Percentiles rank a stretch among this genome's conserved stretches.
Evolutionary conservation across 2,329 filamentous ascomycete genomes (phyloP).

Genomic region (Sarocladium strictum): DNA sequence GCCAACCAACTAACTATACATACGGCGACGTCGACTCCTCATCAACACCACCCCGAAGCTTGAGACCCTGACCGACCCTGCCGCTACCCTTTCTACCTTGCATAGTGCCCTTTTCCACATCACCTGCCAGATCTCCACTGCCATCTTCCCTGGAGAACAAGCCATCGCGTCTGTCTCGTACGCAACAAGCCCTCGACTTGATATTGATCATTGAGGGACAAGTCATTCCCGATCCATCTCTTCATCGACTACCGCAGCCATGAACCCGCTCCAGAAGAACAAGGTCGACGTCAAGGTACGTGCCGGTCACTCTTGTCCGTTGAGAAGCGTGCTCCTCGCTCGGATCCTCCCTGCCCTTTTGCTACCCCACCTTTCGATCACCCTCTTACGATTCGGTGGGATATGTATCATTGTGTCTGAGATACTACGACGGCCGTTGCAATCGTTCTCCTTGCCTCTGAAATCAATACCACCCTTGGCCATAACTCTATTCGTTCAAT

Average conservation of each 20-base stretch:
- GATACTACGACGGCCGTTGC: neutral
- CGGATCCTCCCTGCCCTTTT: neutral
- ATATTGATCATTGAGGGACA: neutral
- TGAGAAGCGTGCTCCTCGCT: neutral
- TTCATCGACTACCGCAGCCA: slow-evolving; percentile 31
- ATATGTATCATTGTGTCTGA: neutral
- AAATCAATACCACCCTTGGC: no score
- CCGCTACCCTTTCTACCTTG: no score
- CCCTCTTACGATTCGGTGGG: neutral
- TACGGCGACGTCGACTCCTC: neutral
- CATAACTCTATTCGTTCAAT: no score
- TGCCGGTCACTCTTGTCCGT: neutral
- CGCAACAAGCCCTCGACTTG: neutral
- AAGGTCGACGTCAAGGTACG: slow-evolving; percentile 88
- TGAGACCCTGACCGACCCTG: neutral
- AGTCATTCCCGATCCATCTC: neutral
- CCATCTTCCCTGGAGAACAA: no score
- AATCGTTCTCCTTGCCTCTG: neutral
- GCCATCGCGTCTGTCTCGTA: neutral
- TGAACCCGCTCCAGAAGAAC: slow-evolving; percentile 98
- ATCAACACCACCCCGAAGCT: neutral
- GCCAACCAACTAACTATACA: no score
- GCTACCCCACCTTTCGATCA: neutral
- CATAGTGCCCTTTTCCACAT: no score
- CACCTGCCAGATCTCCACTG: no score